Base-by-base conservation (phyloP, 1,284 basidiomycete species). In the Trichosporon inkin region DNA sequence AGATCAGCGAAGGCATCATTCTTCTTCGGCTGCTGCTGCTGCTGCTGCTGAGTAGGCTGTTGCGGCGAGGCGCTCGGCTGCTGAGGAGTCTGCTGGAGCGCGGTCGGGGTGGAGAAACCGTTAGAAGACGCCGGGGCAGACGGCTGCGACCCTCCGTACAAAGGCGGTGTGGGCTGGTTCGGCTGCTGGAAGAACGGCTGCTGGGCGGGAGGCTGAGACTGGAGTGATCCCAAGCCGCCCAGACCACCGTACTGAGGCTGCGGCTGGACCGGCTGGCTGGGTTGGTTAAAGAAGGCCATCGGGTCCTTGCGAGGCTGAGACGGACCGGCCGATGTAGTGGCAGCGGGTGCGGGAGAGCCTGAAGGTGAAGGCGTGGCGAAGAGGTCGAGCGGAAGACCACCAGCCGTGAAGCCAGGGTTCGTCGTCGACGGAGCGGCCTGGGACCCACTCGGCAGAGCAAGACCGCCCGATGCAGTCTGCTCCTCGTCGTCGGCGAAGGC, bases 1-100 rank as follows among this genome's bases (percentile, higher is more conserved):
- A 79, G 65, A 65, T 78, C 78, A 16, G 77, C 78, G 67, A 79
- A 79, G 20, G 77, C 76, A 59, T 79, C 78, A 57, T 74, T 73
- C 68, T 76, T 74, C 66, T 68, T 63, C 35, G 38, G 60, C 53
- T 65, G 66, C 53, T 62, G 63, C 51, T 16, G 67, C 53, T 38
- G 57, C 39, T 36, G 57, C 52, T 19, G 60, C 57, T 56, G 65
- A n/a, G 37, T 38, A 19, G 56, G 59, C 40, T n/a, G 52, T 35
- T 37, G 44, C 20, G 56, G 32, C 6, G 40, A 32, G 52, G 52
- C 22, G 13, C 52, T 28, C 34, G 55, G 62, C 41, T 55, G 51
- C 28, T 44, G 57, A 55, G 63, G 58, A 19, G 35, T 53, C 34
- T 47, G 59, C 52, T 60, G 63, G 17, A 49, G 28, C 44, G 58